Percentiles rank a stretch among this genome's conserved stretches.
Evolutionary conservation across 805 yeast species (phyloP).

Genomic region (Phaffomyces antillensis): DNA sequence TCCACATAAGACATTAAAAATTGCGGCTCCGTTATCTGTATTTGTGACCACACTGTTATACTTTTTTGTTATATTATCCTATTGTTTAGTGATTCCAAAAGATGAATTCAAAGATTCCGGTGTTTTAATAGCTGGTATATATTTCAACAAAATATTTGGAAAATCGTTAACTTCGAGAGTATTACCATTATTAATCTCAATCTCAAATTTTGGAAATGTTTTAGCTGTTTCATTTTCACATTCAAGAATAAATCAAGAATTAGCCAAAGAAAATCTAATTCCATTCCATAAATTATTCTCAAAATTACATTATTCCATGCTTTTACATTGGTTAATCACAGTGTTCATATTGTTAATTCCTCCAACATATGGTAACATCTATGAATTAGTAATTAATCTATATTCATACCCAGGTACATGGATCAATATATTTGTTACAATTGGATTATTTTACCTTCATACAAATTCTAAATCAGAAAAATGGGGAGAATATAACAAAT

Average conservation of each 20-base stretch:
- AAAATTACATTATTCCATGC: constrained; percentile 37
- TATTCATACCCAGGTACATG: constrained; percentile 60
- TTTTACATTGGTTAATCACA: constrained; percentile 50
- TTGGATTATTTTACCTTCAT: constrained; percentile 48
- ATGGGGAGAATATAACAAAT: constrained; percentile 29
- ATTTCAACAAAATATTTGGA: constrained; percentile 52
- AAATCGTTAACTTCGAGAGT: constrained; percentile 41
- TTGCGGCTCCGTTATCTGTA: constrained; percentile 57
- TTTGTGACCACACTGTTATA: constrained; percentile 45
- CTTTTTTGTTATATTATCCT: constrained; percentile 50
- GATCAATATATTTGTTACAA: constrained; percentile 44
- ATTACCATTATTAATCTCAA: constrained; percentile 50
- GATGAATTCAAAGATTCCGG: constrained; percentile 46
- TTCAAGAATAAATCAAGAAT: constrained; percentile 49
- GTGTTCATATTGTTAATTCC: constrained; percentile 39
- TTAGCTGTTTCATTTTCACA: constrained; percentile 59
- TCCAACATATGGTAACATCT: constrained; percentile 60
- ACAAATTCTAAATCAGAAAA: constrained; percentile 28
- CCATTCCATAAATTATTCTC: constrained; percentile 45
- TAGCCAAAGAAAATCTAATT: constrained; percentile 41
- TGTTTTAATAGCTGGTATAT: constrained; percentile 56
- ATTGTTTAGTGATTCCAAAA: constrained; percentile 37
- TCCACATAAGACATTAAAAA: constrained; percentile 49
- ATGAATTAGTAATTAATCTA: constrained; percentile 54
- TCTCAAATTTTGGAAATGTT: constrained; percentile 59